Conservation (phyloP, 148 eudicot species). For the Vaccinium macrocarpon region DNA sequence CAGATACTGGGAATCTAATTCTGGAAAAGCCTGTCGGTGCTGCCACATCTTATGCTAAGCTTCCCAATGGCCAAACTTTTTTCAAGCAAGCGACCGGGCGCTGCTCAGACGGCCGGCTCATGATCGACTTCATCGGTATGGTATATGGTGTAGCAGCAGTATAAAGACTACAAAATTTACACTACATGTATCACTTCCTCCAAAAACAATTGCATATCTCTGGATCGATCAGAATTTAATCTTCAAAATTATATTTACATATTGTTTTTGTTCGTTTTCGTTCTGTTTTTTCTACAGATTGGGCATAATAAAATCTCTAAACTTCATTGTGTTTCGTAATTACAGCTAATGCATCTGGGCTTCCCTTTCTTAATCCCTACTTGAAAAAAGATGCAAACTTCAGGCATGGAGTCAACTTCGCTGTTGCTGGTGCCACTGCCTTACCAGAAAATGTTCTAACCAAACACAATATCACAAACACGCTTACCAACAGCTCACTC, state of each 20-base stretch:
- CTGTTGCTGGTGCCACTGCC: conserved; percentile 1
- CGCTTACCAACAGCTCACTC: neutral
- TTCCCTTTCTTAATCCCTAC: conserved; percentile 4
- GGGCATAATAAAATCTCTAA: neutral
- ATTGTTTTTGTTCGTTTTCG: too few species aligned
- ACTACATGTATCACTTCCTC: too few species aligned
- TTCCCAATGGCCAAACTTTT: neutral
- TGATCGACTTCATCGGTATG: neutral
- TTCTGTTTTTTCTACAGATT: too few species aligned
- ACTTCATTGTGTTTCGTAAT: neutral
- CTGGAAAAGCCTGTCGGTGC: too few species aligned
- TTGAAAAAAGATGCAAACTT: neutral
- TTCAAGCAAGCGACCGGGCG: neutral
- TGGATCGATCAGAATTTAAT: too few species aligned
- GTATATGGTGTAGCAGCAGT: neutral
- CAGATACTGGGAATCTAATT: too few species aligned
- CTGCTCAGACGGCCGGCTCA: neutral
- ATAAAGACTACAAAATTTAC: too few species aligned
- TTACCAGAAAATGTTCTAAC: neutral
- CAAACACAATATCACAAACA: neutral
- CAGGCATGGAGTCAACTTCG: neutral
- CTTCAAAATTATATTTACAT: too few species aligned
- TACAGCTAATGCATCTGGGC: neutral
- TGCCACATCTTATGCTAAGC: neutral
- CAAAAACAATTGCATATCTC: too few species aligned